phyloP scores from a whole-genome alignment of 1,139 yeast species.

The Tardiomyces depauwii region DNA sequence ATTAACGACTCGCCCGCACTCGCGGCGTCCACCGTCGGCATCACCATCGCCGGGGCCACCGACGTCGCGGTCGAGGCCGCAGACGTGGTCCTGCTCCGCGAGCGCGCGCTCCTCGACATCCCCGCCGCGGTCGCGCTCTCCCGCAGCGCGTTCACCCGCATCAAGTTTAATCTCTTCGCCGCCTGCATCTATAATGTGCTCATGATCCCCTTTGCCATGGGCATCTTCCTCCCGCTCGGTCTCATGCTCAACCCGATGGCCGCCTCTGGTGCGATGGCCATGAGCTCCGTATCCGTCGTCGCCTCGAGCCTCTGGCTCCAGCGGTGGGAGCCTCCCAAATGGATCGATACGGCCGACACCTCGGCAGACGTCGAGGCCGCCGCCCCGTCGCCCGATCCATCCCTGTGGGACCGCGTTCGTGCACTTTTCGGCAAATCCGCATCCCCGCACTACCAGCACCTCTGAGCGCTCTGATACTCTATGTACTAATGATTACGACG shows the following conservation, averaged over 20 bases:
- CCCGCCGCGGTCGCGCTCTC: conserved; percentile 67
- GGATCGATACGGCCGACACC: conserved; percentile 6
- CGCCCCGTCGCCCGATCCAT: not conserved
- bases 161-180: conserved; percentile 74
- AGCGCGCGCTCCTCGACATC: conserved; percentile 47
- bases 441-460: not conserved
- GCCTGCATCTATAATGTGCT: conserved; percentile 74
- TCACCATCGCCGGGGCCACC: conserved; percentile 86
- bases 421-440: not conserved
- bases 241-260: conserved; percentile 83
- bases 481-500: conserved; percentile 1
- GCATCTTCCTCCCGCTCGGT: conserved; percentile 68
- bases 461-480: conserved; percentile 1
- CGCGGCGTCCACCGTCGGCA: conserved; percentile 79
- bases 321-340: conserved; percentile 27
- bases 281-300: conserved; percentile 84
- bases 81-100: conserved; percentile 58
- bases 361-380: not conserved
- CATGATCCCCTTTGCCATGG: conserved; percentile 97
- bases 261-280: conserved; percentile 82
- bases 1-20: conserved; percentile 94
- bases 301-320: conserved; percentile 58
- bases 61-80: conserved; percentile 96
- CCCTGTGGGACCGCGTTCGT: not conserved
- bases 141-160: conserved; percentile 54